Conservation (phyloP, 2,329 filamentous ascomycete species). For the Exserohilum rostratum region DNA sequence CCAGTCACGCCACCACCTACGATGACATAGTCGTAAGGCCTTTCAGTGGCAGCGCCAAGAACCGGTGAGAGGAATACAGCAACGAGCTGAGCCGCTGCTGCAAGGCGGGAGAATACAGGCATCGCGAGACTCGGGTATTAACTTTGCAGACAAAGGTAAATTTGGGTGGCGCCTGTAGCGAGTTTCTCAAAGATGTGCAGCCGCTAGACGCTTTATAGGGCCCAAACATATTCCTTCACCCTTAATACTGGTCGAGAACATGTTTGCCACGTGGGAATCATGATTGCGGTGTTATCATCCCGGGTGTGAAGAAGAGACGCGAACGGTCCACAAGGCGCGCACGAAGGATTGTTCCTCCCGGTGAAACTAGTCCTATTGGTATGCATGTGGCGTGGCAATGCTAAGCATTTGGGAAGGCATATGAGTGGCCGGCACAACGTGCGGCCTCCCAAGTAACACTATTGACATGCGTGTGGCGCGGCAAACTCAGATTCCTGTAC, state of each 20-base stretch:
- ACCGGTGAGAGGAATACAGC: conserved; percentile 28
- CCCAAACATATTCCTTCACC: conserved; percentile 7
- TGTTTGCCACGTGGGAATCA: conserved; percentile 19
- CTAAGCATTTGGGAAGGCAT: background rate
- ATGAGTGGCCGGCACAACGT: too few relatives aligned
- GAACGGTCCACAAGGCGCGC: conserved; percentile 6
- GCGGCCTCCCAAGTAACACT: too few relatives aligned
- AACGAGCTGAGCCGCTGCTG: conserved; percentile 32
- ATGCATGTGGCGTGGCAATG: conserved; percentile 6
- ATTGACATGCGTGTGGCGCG: too few relatives aligned
- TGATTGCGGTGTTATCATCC: conserved; percentile 16
- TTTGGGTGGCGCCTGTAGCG: conserved; percentile 8
- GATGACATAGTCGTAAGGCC: conserved; percentile 40
- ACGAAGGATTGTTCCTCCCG: conserved; percentile 1
- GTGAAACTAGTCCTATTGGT: conserved; percentile 3
- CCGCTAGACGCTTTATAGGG: conserved; percentile 26
- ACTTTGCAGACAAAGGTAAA: conserved; percentile 24
- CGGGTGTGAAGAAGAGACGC: background rate
- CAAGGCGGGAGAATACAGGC: conserved; percentile 34
- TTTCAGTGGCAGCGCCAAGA: conserved; percentile 16
- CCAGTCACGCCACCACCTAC: conserved; percentile 41
- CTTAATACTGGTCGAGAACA: conserved; percentile 18
- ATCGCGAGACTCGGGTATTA: conserved; percentile 22
- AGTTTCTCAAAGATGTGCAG: conserved; percentile 4
- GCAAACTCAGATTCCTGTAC: background rate